Evolutionary conservation across 495 filamentous ascomycete genomes (phyloP).

Genomic region (Hyphodiscus hymeniophilus): DNA sequence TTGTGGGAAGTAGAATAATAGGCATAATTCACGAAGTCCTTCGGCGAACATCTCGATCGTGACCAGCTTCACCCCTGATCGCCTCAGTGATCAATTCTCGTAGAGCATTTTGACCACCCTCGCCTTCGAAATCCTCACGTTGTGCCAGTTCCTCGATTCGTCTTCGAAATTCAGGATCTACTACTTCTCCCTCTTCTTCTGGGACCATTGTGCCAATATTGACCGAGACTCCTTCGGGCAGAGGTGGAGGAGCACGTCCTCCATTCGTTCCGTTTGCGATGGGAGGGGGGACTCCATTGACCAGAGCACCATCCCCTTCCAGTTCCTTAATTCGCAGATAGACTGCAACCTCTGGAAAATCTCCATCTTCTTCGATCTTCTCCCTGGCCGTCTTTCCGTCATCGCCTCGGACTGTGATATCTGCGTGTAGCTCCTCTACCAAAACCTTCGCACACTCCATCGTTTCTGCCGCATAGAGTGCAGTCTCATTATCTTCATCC

Average conservation of each 20-base stretch:
- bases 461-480: slow-evolving; percentile 77
- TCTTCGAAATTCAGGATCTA: slow-evolving; percentile 63
- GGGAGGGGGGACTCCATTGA: slow-evolving; percentile 14
- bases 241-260: slow-evolving; percentile 31
- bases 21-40: slow-evolving; percentile 39
- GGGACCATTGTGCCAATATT: slow-evolving; percentile 60
- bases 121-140: slow-evolving; percentile 62
- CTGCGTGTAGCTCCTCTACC: slow-evolving; percentile 72
- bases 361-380: slow-evolving; percentile 60
- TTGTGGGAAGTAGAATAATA: slow-evolving; percentile 39
- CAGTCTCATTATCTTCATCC: slow-evolving; percentile 87
- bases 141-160: slow-evolving; percentile 71
- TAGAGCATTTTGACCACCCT: slow-evolving; percentile 60
- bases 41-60: slow-evolving; percentile 53
- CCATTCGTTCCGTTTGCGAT: slow-evolving; percentile 11
- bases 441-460: slow-evolving; percentile 66
- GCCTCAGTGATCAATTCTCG: slow-evolving; percentile 64
- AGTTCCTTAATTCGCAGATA: slow-evolving; percentile 46
- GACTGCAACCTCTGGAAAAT: slow-evolving; percentile 57
- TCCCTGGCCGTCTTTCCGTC: slow-evolving; percentile 65
- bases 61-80: slow-evolving; percentile 43
- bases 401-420: slow-evolving; percentile 50
- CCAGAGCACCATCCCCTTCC: slow-evolving; percentile 23
- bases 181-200: slow-evolving; percentile 43
- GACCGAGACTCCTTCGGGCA: slow-evolving; percentile 59